Conservation (phyloP, 129 eudicot species). For the Flaveria sonorensis region DNA sequence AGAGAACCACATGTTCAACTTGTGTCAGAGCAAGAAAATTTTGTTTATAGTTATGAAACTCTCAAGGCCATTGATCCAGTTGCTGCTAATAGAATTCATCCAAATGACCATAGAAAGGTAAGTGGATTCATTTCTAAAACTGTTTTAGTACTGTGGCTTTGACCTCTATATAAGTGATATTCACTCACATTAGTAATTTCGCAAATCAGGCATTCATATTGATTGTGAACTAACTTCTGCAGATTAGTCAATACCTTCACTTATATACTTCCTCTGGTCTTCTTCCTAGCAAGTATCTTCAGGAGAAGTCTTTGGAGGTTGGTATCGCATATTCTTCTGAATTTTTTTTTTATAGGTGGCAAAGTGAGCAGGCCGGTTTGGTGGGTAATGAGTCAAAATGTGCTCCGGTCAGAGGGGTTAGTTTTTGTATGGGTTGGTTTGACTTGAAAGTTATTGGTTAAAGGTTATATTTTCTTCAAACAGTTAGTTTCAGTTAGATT, state of each 20-base stretch:
- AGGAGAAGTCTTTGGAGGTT: constrained; percentile 71
- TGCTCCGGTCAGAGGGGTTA: background rate
- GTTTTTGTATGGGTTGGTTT: background rate
- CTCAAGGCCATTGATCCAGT: constrained; percentile 76
- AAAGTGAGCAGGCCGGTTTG: background rate
- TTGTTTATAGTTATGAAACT: constrained; percentile 42
- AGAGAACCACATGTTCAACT: constrained; percentile 39
- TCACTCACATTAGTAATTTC: background rate
- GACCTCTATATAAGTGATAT: constrained; percentile 1
- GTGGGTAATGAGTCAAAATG: background rate
- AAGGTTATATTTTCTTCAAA: background rate
- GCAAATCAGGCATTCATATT: background rate
- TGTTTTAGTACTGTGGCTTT: background rate
- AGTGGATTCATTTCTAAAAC: constrained; percentile 10
- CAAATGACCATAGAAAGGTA: constrained; percentile 90
- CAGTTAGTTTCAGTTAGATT: background rate
- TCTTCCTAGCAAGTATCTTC: constrained; percentile 79
- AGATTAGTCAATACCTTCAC: constrained; percentile 76
- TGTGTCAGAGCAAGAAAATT: constrained; percentile 30
- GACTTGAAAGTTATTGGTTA: background rate
- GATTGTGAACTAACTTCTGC: constrained; percentile 30
- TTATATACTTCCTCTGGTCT: constrained; percentile 66
- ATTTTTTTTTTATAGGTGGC: background rate
- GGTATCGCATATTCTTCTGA: constrained; percentile 34
- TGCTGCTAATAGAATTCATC: constrained; percentile 95